Conservation (phyloP, 2,329 filamentous ascomycete species). For the Daldinia sp. region DNA sequence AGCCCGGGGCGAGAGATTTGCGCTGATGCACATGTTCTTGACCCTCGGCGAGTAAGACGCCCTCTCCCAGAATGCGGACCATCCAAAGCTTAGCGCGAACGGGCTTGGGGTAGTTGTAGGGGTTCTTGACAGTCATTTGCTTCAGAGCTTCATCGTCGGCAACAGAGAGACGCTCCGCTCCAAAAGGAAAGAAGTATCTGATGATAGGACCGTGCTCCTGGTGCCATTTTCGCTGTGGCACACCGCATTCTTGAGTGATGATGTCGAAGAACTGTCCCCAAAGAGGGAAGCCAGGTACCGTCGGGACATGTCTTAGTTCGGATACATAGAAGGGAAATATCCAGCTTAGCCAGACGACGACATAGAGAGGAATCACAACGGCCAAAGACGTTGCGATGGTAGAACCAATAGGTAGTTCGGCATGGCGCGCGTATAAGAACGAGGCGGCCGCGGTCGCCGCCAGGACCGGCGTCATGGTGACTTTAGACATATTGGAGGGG, state of each 20-base stretch:
- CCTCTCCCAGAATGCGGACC: conserved; percentile 54
- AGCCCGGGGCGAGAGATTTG: conserved; percentile 50
- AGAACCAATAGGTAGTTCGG: conserved; percentile 36
- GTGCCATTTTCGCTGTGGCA: conserved; percentile 54
- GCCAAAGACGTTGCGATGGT: conserved; percentile 34
- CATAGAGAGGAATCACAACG: conserved; percentile 42
- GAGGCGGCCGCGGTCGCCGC: conserved; percentile 39
- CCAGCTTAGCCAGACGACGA: conserved; percentile 48
- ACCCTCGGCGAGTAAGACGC: conserved; percentile 53
- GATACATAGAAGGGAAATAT: conserved; percentile 55
- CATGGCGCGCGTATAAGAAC: conserved; percentile 38
- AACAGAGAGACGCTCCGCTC: conserved; percentile 53
- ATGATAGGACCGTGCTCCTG: conserved; percentile 52
- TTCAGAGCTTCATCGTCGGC: conserved; percentile 55
- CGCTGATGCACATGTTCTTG: conserved; percentile 53
- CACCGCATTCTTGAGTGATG: conserved; percentile 52
- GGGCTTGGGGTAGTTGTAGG: conserved; percentile 52
- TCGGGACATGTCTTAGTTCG: conserved; percentile 53
- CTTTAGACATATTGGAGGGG: conserved; percentile 36
- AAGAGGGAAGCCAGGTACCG: conserved; percentile 52
- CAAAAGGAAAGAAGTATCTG: conserved; percentile 57
- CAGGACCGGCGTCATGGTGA: conserved; percentile 39
- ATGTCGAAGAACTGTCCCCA: conserved; percentile 55
- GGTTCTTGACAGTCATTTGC: conserved; percentile 54
- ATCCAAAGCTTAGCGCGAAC: conserved; percentile 52